These are phyloP conservation scores for Crepidotus variabilis DNA, from an alignment of 768 basidiomycete genomes.

Conservation along the genomic window DNA sequence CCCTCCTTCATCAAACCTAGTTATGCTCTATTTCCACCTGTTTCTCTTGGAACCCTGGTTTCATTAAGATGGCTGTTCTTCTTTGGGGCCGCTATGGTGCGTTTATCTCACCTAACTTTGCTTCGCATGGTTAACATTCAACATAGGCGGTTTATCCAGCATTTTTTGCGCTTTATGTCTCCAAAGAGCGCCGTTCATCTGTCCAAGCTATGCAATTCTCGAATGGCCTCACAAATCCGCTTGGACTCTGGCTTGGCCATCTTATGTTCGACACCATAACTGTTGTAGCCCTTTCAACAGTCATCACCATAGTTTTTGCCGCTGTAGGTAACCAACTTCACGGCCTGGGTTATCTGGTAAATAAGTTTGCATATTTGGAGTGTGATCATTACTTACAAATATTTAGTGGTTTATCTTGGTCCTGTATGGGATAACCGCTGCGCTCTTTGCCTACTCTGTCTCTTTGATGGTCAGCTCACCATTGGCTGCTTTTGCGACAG, in stretches of 20 bases:
- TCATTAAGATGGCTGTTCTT: slow-evolving; percentile 75
- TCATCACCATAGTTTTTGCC: slow-evolving; percentile 62
- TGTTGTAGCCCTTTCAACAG: slow-evolving; percentile 54
- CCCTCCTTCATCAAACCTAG: slow-evolving; percentile 55
- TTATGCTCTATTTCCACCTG: slow-evolving; percentile 55
- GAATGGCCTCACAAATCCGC: slow-evolving; percentile 66
- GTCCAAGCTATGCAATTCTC: slow-evolving; percentile 83
- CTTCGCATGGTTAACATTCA: neutral
- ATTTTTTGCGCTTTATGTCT: slow-evolving; percentile 76
- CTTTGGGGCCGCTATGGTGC: slow-evolving; percentile 69
- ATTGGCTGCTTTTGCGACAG: slow-evolving; percentile 67
- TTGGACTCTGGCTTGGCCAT: slow-evolving; percentile 78
- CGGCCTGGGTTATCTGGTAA: slow-evolving; percentile 61
- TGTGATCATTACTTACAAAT: slow-evolving; percentile 1
- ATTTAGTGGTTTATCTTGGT: slow-evolving; percentile 67
- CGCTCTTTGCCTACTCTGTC: slow-evolving; percentile 65
- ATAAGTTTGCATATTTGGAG: neutral
- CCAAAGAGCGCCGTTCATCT: slow-evolving; percentile 63
- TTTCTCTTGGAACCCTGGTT: slow-evolving; percentile 48
- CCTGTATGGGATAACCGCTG: slow-evolving; percentile 64
- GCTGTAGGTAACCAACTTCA: slow-evolving; percentile 55
- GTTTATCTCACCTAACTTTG: slow-evolving; percentile 10
- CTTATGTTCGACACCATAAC: slow-evolving; percentile 68
- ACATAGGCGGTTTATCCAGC: slow-evolving; percentile 72
- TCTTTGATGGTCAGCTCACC: slow-evolving; percentile 61